These are phyloP conservation scores for Starmera quercuum DNA, from an alignment of 805 yeast species.

Conservation along the genomic window DNA sequence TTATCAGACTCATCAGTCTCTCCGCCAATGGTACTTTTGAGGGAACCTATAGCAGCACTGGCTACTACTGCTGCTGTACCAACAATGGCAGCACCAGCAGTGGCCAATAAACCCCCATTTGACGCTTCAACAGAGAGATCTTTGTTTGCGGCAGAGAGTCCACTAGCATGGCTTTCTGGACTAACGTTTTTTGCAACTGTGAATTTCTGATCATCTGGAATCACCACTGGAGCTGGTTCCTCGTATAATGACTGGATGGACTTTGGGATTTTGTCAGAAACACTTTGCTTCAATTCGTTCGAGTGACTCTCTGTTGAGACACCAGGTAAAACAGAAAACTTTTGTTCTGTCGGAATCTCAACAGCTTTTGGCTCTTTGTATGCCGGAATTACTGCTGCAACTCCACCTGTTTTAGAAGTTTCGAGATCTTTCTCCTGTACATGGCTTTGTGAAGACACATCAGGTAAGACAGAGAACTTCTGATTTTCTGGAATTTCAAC, in stretches of 20 bases:
- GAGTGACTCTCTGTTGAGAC: constrained; percentile 4
- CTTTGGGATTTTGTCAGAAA: too few species aligned
- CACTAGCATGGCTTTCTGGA: not conserved
- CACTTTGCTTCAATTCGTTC: too few species aligned
- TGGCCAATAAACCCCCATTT: too few species aligned
- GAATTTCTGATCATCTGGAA: not conserved
- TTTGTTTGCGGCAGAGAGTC: too few species aligned
- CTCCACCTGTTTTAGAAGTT: not conserved
- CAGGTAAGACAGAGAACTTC: constrained; percentile 5
- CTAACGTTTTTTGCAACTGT: not conserved
- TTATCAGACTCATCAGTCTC: not conserved
- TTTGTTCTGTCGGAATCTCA: constrained; percentile 14
- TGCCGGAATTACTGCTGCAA: not conserved
- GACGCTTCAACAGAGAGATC: too few species aligned
- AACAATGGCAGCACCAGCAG: not conserved
- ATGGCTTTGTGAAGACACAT: not conserved
- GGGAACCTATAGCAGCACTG: not conserved
- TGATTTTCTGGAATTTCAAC: constrained; percentile 5
- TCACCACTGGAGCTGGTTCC: not conserved
- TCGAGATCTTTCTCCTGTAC: not conserved
- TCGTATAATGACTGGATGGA: not conserved
- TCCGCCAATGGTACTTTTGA: not conserved
- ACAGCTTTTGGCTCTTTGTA: constrained; percentile 11
- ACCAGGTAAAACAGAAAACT: constrained; percentile 9
- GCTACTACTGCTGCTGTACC: not conserved